Percentiles rank a stretch among this genome's conserved stretches.
phyloP scores from a whole-genome alignment of 805 yeast genomes.

The Kazachstania taianensis region DNA sequence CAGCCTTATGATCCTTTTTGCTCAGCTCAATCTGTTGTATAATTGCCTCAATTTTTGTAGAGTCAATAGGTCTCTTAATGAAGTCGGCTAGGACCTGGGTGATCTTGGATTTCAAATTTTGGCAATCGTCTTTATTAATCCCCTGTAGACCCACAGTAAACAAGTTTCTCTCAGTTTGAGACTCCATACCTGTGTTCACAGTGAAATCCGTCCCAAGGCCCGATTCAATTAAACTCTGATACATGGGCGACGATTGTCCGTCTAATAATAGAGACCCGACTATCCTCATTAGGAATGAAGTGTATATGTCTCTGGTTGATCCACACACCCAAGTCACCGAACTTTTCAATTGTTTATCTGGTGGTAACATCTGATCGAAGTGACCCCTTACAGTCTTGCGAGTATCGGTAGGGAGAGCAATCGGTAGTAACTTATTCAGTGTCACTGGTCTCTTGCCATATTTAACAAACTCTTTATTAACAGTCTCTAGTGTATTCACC shows the following conservation, averaged over 20 bases:
- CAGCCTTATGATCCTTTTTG: conserved; percentile 79
- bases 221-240: conserved; percentile 76
- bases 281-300: conserved; percentile 61
- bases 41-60: conserved; percentile 66
- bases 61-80: conserved; percentile 38
- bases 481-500: conserved; percentile 44
- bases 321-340: conserved; percentile 89
- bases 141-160: conserved; percentile 86
- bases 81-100: conserved; percentile 36
- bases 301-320: conserved; percentile 55
- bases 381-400: conserved; percentile 47
- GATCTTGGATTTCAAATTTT: conserved; percentile 32
- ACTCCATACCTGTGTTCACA: conserved; percentile 80
- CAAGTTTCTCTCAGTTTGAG: conserved; percentile 63
- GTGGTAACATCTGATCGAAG: conserved; percentile 62
- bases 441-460: conserved; percentile 43
- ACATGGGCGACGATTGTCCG: conserved; percentile 87
- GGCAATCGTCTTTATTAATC: conserved; percentile 34
- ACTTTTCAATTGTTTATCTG: conserved; percentile 60
- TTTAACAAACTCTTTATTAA: conserved; percentile 39
- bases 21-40: conserved; percentile 78
- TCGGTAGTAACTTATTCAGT: conserved; percentile 31
- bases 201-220: conserved; percentile 80
- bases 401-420: conserved; percentile 24
- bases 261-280: conserved; percentile 65